Evolutionary conservation across 1,284 basidiomycete species (phyloP).

Genomic region (Malassezia caprae): DNA sequence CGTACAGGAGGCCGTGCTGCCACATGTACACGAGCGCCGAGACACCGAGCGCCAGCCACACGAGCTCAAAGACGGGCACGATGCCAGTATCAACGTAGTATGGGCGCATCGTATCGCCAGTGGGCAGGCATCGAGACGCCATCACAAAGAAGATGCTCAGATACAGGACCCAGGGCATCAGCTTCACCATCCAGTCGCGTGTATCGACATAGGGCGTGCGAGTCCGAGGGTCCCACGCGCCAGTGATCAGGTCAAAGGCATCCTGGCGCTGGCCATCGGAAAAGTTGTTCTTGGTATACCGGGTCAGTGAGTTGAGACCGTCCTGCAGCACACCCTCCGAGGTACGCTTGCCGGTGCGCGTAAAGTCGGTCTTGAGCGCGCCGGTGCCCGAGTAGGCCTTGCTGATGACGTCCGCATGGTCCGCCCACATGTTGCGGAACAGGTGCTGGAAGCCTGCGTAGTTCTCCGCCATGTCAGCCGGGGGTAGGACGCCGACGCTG

Average conservation of each 20-base stretch:
- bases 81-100: slow-evolving; percentile 8
- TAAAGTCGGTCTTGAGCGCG: slow-evolving; percentile 94
- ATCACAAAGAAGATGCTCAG: slow-evolving; percentile 68
- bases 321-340: slow-evolving; percentile 74
- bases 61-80: slow-evolving; percentile 21
- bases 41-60: slow-evolving; percentile 27
- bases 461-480: slow-evolving; percentile 33
- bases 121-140: slow-evolving; percentile 26
- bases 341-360: slow-evolving; percentile 70
- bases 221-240: slow-evolving; percentile 62
- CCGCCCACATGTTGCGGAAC: slow-evolving; percentile 94
- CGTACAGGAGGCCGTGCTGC: slow-evolving; percentile 40
- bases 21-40: slow-evolving; percentile 30
- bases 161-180: slow-evolving; percentile 70
- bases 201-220: slow-evolving; percentile 65
- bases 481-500: slow-evolving; percentile 44
- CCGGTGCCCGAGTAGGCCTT: slow-evolving; percentile 89
- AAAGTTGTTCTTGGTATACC: slow-evolving; percentile 94
- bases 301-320: slow-evolving; percentile 70
- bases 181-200: slow-evolving; percentile 67
- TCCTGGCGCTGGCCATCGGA: slow-evolving; percentile 80
- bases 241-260: slow-evolving; percentile 71
- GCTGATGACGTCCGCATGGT: slow-evolving; percentile 86
- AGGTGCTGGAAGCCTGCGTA: slow-evolving; percentile 54
- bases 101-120: slow-evolving; percentile 8